Conservation (phyloP, 805 yeast species). For the Ogataea minuta region DNA sequence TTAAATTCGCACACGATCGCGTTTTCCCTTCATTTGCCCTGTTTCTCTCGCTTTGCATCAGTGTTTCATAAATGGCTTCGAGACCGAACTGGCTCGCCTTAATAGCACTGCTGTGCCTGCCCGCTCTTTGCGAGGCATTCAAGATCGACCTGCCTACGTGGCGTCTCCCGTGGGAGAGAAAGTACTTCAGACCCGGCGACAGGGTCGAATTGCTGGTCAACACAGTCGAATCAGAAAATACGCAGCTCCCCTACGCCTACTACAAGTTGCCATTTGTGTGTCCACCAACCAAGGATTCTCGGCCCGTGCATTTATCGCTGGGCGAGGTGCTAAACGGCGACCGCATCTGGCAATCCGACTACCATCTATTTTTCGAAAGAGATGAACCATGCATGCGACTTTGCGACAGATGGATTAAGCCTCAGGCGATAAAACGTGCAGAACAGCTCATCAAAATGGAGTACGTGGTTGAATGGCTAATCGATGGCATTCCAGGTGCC, state of each 20-base stretch:
- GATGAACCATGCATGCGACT: constrained; percentile 64
- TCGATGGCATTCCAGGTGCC: constrained; percentile 86
- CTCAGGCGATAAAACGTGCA: constrained; percentile 49
- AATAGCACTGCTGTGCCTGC: constrained; percentile 4
- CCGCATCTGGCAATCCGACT: constrained; percentile 72
- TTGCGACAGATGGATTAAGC: constrained; percentile 59
- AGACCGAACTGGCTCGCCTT: constrained; percentile 1
- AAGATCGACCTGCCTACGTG: constrained; percentile 11
- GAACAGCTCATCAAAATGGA: constrained; percentile 61
- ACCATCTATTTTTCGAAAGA: constrained; percentile 58
- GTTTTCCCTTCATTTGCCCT: not conserved
- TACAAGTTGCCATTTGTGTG: constrained; percentile 80
- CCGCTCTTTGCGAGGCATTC: constrained; percentile 9
- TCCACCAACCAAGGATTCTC: constrained; percentile 54
- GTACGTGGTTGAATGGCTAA: constrained; percentile 78
- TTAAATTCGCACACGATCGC: too few relatives aligned
- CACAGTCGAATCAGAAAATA: constrained; percentile 74
- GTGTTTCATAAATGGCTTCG: not conserved
- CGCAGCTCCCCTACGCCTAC: constrained; percentile 74
- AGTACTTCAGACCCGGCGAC: constrained; percentile 49
- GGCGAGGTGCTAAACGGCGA: constrained; percentile 83
- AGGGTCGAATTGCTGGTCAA: constrained; percentile 68
- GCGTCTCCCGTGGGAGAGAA: constrained; percentile 35
- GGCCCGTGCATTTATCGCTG: constrained; percentile 63
- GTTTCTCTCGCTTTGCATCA: constrained; percentile 2